Percentiles rank a stretch among this genome's conserved stretches.
Evolutionary conservation across 805 yeast species (phyloP).

Genomic region (Wickerhamiella bombiphila): DNA sequence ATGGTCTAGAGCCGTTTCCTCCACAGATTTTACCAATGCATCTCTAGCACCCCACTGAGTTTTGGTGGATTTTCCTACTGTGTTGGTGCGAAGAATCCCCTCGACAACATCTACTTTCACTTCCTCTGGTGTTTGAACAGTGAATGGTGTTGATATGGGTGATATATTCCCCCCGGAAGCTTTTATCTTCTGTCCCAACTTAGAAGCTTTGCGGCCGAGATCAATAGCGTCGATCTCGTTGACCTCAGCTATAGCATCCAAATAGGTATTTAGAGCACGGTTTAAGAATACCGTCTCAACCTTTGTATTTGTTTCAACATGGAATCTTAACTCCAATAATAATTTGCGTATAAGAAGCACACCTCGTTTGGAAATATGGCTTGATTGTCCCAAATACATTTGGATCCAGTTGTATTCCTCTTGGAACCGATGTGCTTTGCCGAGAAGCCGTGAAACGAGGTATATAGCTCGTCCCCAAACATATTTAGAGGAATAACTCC

Average conservation of each 20-base stretch:
- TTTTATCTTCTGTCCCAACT: slow-evolving; percentile 6
- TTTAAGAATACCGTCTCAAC: slow-evolving; percentile 16
- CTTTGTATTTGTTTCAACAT: slow-evolving; percentile 9
- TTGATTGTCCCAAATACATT: slow-evolving; percentile 12
- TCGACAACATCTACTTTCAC: not conserved
- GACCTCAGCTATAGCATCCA: slow-evolving; percentile 16
- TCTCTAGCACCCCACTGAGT: slow-evolving; percentile 11
- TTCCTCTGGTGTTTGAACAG: not conserved
- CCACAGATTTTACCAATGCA: slow-evolving; percentile 19
- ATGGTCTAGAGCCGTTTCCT: slow-evolving; percentile 22
- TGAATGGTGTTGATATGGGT: not conserved
- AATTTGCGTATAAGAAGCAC: slow-evolving; percentile 16
- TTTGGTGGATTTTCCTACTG: not conserved
- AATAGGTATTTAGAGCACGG: slow-evolving; percentile 19
- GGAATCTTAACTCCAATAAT: slow-evolving; percentile 17
- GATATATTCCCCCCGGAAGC: not conserved
- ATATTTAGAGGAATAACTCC: slow-evolving; percentile 14
- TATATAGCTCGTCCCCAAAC: slow-evolving; percentile 16
- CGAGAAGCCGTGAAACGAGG: slow-evolving; percentile 14
- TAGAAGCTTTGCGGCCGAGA: slow-evolving; percentile 16
- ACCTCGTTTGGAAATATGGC: slow-evolving; percentile 14
- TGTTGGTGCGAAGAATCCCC: not conserved
- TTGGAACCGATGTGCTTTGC: slow-evolving; percentile 11
- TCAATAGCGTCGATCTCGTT: slow-evolving; percentile 16
- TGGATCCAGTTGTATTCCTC: slow-evolving; percentile 17